Percentiles rank a stretch among this genome's conserved stretches.
These are phyloP conservation scores for Termitomyces sp. DNA, from an alignment of 768 basidiomycete species.

Conservation along the genomic window DNA sequence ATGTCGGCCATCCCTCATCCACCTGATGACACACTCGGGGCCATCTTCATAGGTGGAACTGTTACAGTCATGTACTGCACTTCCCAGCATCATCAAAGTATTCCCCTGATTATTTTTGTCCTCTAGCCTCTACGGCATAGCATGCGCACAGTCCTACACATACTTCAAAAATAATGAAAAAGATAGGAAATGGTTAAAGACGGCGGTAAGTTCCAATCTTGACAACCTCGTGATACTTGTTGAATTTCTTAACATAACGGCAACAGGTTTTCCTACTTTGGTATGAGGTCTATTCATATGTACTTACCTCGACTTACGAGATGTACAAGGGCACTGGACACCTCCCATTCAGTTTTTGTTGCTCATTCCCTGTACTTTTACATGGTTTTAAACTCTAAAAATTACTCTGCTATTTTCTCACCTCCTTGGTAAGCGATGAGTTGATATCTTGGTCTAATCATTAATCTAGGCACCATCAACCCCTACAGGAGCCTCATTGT, in stretches of 20 bases:
- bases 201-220: neutral
- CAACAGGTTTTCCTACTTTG: conserved; percentile 1
- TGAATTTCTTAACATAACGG: neutral
- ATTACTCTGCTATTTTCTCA: neutral
- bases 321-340: conserved; percentile 1
- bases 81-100: neutral
- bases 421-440: neutral
- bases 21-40: neutral
- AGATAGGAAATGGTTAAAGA: neutral
- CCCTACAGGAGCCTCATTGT: neutral
- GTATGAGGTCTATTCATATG: neutral
- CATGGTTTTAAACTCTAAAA: neutral
- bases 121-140: conserved; percentile 3
- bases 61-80: neutral
- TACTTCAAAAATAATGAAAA: neutral
- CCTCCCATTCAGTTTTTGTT: neutral
- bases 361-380: conserved; percentile 3
- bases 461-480: neutral
- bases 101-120: neutral
- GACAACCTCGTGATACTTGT: neutral
- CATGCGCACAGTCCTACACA: neutral
- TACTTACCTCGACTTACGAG: neutral
- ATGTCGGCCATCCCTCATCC: neutral
- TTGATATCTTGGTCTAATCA: neutral
- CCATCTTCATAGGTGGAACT: neutral